A percentile compares a stretch with the other conserved stretches of the same genome.
phyloP scores from a whole-genome alignment of 2,329 filamentous ascomycete species.

The Daldinia eschscholtzii region DNA sequence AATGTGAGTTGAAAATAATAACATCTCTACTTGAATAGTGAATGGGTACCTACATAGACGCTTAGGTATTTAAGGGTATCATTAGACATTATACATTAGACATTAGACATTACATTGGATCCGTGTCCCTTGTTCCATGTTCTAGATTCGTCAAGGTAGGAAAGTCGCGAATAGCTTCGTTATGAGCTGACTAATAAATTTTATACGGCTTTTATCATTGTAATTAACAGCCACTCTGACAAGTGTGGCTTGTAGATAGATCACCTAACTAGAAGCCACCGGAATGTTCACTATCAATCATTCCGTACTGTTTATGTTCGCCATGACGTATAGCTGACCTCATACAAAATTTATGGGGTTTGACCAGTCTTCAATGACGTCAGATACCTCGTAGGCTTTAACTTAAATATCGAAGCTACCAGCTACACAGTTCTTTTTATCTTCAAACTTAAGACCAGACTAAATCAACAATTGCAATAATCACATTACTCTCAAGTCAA shows the following conservation, averaged over 20 bases:
- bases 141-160: neutral
- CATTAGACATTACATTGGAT: too few species aligned
- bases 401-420: conserved; percentile 9
- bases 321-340: conserved; percentile 15
- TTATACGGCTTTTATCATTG: neutral
- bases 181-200: neutral
- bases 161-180: neutral
- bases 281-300: neutral
- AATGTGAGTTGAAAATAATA: too few species aligned
- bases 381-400: conserved; percentile 6
- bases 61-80: too few species aligned
- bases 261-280: neutral
- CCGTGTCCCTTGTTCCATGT: too few species aligned
- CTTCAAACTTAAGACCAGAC: neutral
- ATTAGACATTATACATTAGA: too few species aligned
- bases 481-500: neutral
- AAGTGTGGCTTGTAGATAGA: neutral
- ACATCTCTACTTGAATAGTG: neutral
- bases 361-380: conserved; percentile 9
- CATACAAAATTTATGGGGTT: neutral
- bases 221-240: neutral
- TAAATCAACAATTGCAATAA: neutral
- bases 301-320: too few species aligned
- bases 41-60: neutral
- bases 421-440: neutral